Evolutionary conservation across 2,329 filamentous ascomycete species (phyloP), one percentile per base, ranked within the genome.

Genomic region (Botrytis paeoniae): DNA sequence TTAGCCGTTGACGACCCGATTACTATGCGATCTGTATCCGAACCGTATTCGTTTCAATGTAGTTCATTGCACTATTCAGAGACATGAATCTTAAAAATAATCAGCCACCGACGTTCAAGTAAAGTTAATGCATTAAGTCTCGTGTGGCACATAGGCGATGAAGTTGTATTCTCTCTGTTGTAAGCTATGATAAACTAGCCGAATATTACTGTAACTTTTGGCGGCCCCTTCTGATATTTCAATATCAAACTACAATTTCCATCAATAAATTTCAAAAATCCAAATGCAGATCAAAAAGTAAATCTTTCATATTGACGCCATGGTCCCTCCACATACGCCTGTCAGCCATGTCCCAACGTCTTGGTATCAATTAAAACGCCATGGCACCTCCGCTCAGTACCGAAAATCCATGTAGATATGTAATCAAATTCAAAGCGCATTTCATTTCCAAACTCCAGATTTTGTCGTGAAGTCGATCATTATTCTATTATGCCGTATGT

Each of bases 331-430:
- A 25, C 69, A 75, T 73, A 64, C 45, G 43, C 69, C 69, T 74
- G 41, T 54, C 70, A 74, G 76, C 76, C 72, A 76, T 77, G 75
- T 77, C 77, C 77, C 69, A 78, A 76, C 74, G 76, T 77, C 68
- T 45, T 43, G 65, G 63, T 69, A 45, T 73, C 41, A 72, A 37
- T 60, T n/a, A 68, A 71, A 78, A 78, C 75, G 76, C 76, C 76
- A 77, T 71, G 75, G 74, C 75, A 72, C 75, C 70, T 76, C 75
- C 74, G 59, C 75, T 72, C 39, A 71, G 43, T 62, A 57, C 51
- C 51, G 20, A 69, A 61, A 60, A 41, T 37, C 60, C 62, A 32
- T 35, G 9, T 61, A 45, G 41, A 57, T 48, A 72, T 48, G 69
- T 25, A 29, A 32, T 48, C 43, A 69, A 72, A 68, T 61, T 69